phyloP scores from a whole-genome alignment of 148 eudicot genomes.

The Rhododendron ovatum region DNA sequence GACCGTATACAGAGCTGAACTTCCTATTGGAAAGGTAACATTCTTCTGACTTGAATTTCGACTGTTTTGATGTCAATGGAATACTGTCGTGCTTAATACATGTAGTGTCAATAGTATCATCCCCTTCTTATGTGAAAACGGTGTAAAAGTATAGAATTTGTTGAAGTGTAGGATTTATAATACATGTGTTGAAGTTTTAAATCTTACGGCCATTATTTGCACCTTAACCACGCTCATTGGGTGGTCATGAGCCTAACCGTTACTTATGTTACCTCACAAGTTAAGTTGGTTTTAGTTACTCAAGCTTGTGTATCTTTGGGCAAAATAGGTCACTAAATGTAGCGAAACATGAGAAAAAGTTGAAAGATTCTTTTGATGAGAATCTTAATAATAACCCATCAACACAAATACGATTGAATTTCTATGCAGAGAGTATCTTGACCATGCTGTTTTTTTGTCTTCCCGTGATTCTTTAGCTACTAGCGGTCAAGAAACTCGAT shows the following conservation, averaged over 20 bases:
- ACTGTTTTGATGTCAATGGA: not conserved
- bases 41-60: not conserved
- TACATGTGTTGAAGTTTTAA: not conserved
- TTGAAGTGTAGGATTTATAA: not conserved
- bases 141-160: not conserved
- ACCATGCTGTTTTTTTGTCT: not conserved
- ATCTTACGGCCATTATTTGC: not conserved
- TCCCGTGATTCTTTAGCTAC: conserved; percentile 33
- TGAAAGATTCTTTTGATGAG: conserved; percentile 3
- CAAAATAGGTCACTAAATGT: not conserved
- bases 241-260: not conserved
- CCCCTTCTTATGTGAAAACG: not conserved
- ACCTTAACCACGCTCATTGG: not conserved
- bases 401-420: not conserved
- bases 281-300: not conserved
- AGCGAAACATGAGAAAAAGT: not conserved
- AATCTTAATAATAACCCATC: not conserved
- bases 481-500: conserved; percentile 90
- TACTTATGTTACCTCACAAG: not conserved
- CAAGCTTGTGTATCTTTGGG: not conserved
- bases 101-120: not conserved
- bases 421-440: not conserved
- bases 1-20: conserved; percentile 66
- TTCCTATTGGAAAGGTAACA: conserved; percentile 72
- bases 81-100: not conserved